Evolutionary conservation across 1,139 yeast genomes (phyloP), one percentile per base, ranked within the genome.

Genomic region (Geotrichum cucujoidarum): DNA sequence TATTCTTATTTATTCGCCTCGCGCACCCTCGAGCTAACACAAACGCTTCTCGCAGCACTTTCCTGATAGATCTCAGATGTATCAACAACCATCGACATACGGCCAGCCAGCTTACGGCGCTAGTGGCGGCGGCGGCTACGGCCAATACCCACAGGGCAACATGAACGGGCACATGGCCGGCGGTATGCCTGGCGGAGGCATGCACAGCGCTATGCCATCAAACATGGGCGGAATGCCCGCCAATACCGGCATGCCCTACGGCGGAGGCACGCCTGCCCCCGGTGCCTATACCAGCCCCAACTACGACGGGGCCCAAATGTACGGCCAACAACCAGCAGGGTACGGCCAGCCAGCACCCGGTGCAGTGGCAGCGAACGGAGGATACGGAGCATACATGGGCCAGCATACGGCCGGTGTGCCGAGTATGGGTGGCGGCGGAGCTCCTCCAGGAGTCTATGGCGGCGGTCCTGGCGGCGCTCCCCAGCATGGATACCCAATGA

Each of bases 41-140:
- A 6, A 24, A 24, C 27, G 10, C 27, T 24, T 10, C 10, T 10
- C n/a, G n/a, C 5, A 39, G 42, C 42, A 39, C 34, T 44, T 44
- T 31, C 32, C 47, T 22, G 29, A 34, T 11, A 29, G 22, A n/a
- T 31, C 47, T n/a, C 41, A 33, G 13, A 44, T 44, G 42, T 44
- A 24, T 10, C 27, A 24, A 24, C 27, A 24, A 24, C 27, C 27
- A 24, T 6, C 27, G 6, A 24, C 8, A 6, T 24, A 24, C 27
- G 10, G 10, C 27, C 27, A 24, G 27, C 6, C 27, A 6, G 8
- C 27, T 6, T 24, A 24, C 27, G 27, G 27, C 10, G 27, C 8
- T 24, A 36, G 41, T 22, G 18, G 21, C 16, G 36, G 27, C 10
- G 27, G 27, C 10, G 41, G 41, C 31, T 35, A 35, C 16, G 36